These are phyloP conservation scores for Trichoderma brevicompactum DNA, from an alignment of 2,329 filamentous ascomycete genomes.

Conservation along the genomic window DNA sequence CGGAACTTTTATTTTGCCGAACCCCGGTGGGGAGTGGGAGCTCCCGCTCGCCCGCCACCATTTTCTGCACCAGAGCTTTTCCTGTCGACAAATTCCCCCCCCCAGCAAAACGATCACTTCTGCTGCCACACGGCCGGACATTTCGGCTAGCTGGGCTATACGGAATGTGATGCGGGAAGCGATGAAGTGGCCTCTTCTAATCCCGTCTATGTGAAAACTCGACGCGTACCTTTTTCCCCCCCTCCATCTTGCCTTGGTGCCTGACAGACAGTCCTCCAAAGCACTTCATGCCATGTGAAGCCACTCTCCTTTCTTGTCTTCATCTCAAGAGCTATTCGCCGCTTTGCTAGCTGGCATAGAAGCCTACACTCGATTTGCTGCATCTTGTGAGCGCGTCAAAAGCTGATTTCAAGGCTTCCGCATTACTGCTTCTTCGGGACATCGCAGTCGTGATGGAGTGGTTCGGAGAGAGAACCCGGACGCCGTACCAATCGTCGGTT, in stretches of 20 bases:
- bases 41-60: conserved; percentile 21
- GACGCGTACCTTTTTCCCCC: conserved; percentile 5
- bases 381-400: neutral
- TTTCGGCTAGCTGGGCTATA: conserved; percentile 12
- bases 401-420: neutral
- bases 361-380: neutral
- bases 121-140: conserved; percentile 20
- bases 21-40: conserved; percentile 22
- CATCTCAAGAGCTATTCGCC: neutral
- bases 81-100: conserved; percentile 4
- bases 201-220: conserved; percentile 7
- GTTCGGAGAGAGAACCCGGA: conserved; percentile 19
- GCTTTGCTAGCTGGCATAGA: neutral
- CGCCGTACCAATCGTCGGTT: conserved; percentile 19
- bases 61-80: conserved; percentile 3
- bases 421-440: neutral
- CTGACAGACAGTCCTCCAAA: neutral
- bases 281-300: conserved; percentile 22
- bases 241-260: conserved; percentile 7
- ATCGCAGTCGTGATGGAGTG: conserved; percentile 19
- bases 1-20: conserved; percentile 40
- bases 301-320: conserved; percentile 2
- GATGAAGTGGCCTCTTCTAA: conserved; percentile 42
- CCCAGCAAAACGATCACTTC: conserved; percentile 15
- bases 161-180: conserved; percentile 25